Evolutionary conservation across 2,329 filamentous ascomycete genomes (phyloP).

Genomic region (Pseudopithomyces maydicus): DNA sequence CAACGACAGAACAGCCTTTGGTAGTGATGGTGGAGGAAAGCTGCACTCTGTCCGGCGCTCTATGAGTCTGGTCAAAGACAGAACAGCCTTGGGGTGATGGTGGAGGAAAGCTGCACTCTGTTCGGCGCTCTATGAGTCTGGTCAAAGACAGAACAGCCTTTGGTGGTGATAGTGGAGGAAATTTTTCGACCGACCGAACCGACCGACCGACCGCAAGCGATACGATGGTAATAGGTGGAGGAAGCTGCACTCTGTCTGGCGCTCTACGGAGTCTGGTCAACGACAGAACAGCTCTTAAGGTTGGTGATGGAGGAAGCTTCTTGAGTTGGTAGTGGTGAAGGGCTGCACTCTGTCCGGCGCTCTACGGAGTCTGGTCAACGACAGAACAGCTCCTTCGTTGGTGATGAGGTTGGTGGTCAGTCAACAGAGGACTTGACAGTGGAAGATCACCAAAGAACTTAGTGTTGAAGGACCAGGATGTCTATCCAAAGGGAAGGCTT

Average conservation of each 20-base stretch:
- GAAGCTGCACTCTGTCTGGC: slow-evolving; percentile 3
- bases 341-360: slow-evolving; percentile 3
- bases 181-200: slow-evolving; percentile 6
- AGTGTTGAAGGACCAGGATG: too few relatives aligned
- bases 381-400: background rate
- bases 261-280: background rate
- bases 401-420: too few relatives aligned
- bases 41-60: slow-evolving; percentile 3
- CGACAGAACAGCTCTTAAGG: background rate
- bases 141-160: too few relatives aligned
- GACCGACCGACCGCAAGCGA: too few relatives aligned
- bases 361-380: background rate
- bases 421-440: too few relatives aligned
- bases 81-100: background rate
- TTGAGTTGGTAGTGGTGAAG: background rate
- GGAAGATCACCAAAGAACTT: too few relatives aligned
- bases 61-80: background rate
- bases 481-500: too few relatives aligned
- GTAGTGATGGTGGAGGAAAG: background rate
- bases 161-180: background rate
- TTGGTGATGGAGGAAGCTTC: background rate
- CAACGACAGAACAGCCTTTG: too few relatives aligned
- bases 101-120: background rate
- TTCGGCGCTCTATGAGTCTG: background rate
- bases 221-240: slow-evolving; percentile 5